Evolutionary conservation across 1,284 basidiomycete species (phyloP).

Genomic region (Cryptococcus sp.): DNA sequence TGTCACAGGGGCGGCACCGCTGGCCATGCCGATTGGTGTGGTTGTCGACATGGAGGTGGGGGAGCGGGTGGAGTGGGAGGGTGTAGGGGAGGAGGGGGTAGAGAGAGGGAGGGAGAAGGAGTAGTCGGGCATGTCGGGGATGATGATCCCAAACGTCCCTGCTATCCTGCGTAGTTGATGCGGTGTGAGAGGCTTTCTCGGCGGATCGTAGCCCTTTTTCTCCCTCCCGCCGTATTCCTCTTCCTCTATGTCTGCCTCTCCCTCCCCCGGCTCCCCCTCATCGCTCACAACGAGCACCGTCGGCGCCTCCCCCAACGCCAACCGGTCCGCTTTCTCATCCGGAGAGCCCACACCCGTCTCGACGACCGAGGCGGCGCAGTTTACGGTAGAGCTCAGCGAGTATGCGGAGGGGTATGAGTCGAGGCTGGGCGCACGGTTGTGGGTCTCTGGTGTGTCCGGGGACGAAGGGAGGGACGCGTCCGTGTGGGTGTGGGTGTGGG

Average conservation of each 20-base stretch:
- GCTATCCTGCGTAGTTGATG: slow-evolving; percentile 44
- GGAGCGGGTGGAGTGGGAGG: not conserved
- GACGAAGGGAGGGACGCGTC: too few relatives aligned
- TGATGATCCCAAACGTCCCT: slow-evolving; percentile 45
- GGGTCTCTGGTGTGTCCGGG: too few relatives aligned
- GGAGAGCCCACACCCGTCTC: too few relatives aligned
- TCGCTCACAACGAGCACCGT: too few relatives aligned
- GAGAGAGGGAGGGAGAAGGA: slow-evolving; percentile 9
- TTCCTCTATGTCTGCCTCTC: not conserved
- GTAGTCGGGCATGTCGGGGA: slow-evolving; percentile 19
- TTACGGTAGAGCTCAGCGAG: too few relatives aligned
- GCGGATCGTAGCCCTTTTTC: slow-evolving; percentile 31
- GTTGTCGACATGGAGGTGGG: slow-evolving; percentile 2
- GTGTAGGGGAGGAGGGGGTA: not conserved
- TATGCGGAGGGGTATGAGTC: too few relatives aligned
- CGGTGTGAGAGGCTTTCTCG: slow-evolving; percentile 36
- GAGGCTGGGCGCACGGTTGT: too few relatives aligned
- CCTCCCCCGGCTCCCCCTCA: not conserved
- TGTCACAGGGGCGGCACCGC: slow-evolving; percentile 7
- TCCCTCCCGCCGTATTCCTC: slow-evolving; percentile 1
- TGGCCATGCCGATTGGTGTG: slow-evolving; percentile 11
- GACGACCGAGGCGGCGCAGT: too few relatives aligned
- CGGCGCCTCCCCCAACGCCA: too few relatives aligned
- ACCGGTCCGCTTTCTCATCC: too few relatives aligned
- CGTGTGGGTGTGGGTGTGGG: too few relatives aligned